Percentiles rank a stretch among this genome's conserved stretches.
These are phyloP conservation scores for Colletotrichum plurivorum DNA, from an alignment of 2,329 filamentous ascomycete genomes.

Conservation along the genomic window DNA sequence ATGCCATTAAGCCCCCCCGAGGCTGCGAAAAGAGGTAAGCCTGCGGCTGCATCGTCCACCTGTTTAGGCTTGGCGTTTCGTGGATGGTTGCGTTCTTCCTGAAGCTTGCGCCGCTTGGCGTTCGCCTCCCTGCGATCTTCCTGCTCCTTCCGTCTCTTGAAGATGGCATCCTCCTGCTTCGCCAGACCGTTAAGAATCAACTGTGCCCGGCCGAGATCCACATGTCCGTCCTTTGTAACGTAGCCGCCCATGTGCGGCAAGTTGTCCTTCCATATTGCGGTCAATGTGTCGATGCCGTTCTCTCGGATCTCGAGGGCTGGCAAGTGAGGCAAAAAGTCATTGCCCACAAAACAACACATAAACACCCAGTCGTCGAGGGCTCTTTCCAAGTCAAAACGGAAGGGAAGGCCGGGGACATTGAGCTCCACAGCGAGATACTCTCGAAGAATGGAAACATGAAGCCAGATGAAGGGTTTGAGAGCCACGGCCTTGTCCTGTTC, in stretches of 20 bases:
- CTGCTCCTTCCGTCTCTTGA: conserved; percentile 86
- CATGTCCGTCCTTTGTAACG: conserved; percentile 93
- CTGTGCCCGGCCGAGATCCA: conserved; percentile 89
- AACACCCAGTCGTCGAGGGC: conserved; percentile 99
- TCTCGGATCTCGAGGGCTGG: conserved; percentile 98
- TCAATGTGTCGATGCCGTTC: conserved; percentile 95
- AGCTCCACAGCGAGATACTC: conserved; percentile 96
- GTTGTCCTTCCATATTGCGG: conserved; percentile 97
- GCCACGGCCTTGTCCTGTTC: conserved; percentile 81
- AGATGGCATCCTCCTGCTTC: conserved; percentile 94
- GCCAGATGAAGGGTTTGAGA: conserved; percentile 97
- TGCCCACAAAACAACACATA: conserved; percentile 99
- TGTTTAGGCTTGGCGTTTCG: conserved; percentile 35
- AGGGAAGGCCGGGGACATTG: conserved; percentile 84
- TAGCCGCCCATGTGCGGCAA: conserved; percentile 94
- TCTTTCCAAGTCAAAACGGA: conserved; percentile 92
- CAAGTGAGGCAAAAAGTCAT: conserved; percentile 97
- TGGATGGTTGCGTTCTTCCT: conserved; percentile 64
- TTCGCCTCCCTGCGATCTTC: conserved; percentile 88
- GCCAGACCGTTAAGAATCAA: conserved; percentile 89
- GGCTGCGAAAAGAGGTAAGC: conserved; percentile 38
- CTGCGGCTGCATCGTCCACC: conserved; percentile 43
- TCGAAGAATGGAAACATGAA: conserved; percentile 90
- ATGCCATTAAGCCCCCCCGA: conserved; percentile 67
- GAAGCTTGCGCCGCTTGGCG: conserved; percentile 82